Base-by-base conservation (phyloP, 1,284 basidiomycete species). In the Phellopilus nigrolimitatus region DNA sequence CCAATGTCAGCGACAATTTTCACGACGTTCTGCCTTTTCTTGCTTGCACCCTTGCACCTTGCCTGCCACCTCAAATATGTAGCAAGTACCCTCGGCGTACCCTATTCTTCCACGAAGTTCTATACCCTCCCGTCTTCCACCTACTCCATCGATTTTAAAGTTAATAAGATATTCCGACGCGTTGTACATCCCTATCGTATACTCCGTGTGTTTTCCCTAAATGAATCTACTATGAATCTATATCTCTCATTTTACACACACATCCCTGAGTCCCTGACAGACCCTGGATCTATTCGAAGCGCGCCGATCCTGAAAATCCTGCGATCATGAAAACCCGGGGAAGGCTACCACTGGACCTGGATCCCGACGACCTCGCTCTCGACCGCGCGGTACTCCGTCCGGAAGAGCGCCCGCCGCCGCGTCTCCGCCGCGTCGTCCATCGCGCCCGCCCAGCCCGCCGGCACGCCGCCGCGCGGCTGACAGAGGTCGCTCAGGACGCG, bases 311-410 rank as follows among this genome's bases (percentile, higher is more conserved):
- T n/a, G n/a, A 33, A 9, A 8, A 33, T n/a, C 9, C 8, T 33
- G 31, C n/a, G 31, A 9, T 33, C 9, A 7, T 21, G 2, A 33
- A 33, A 9, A 15, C 13, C 12, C 12, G 44, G 22, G 25, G 21
- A 2, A 19, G 47, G 17, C 28, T 45, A 93, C 91, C 91, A 94
- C 61, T 85, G 84, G 6, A 93, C 91, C 9, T 87, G 84, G 44
- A 92, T 71, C 10, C 85, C 84, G 37, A 88, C 69, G 34, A 93
- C 83, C 64, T 95, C 91, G 66, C 84, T 90, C 68, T 91, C 89
- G 0, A 98, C 91, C 19, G 88, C 89, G 52, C 82, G 76, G 66
- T 94, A 97, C 61, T 81, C 71, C 4, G 94, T 95, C 63, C 90
- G 74, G 62, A 97, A 80, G n/a, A 82, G 64, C 40, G 66, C 64